Conservation (phyloP, 352 stramenopile genomes). For the Stramenopiles sp. region DNA sequence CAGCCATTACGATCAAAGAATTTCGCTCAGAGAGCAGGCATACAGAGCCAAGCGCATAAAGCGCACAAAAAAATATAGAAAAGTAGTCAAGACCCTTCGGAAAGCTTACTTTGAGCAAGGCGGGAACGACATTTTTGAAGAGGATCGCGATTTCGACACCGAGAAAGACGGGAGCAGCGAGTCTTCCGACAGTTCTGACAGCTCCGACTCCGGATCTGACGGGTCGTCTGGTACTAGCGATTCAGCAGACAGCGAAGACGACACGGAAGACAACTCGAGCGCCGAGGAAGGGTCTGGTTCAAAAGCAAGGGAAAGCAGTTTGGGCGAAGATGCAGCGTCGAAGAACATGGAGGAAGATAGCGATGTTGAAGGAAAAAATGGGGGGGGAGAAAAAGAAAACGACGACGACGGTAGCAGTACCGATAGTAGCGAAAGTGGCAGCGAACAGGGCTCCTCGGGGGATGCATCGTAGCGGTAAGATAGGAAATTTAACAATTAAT, state of each 20-base stretch:
- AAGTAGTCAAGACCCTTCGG: not conserved
- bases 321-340: too few species aligned
- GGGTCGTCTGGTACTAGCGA: not conserved
- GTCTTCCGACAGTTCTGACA: not conserved
- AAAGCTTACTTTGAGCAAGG: not conserved
- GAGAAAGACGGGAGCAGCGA: not conserved
- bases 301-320: too few species aligned
- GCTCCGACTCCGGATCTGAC: not conserved
- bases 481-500: too few species aligned
- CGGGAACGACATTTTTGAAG: not conserved
- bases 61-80: not conserved
- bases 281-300: too few species aligned
- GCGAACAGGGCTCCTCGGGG: too few species aligned
- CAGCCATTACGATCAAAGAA: slow-evolving; percentile 4
- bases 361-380: too few species aligned
- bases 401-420: too few species aligned
- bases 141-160: not conserved
- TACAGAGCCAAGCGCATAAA: not conserved
- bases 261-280: not conserved
- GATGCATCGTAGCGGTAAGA: too few species aligned
- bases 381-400: too few species aligned
- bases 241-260: not conserved
- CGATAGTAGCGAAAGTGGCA: too few species aligned
- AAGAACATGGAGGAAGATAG: too few species aligned
- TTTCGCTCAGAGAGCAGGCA: not conserved